Evolutionary conservation across 805 yeast species (phyloP), one percentile per base, ranked within the genome.

Genomic region (Saccharomyces mikatae): DNA sequence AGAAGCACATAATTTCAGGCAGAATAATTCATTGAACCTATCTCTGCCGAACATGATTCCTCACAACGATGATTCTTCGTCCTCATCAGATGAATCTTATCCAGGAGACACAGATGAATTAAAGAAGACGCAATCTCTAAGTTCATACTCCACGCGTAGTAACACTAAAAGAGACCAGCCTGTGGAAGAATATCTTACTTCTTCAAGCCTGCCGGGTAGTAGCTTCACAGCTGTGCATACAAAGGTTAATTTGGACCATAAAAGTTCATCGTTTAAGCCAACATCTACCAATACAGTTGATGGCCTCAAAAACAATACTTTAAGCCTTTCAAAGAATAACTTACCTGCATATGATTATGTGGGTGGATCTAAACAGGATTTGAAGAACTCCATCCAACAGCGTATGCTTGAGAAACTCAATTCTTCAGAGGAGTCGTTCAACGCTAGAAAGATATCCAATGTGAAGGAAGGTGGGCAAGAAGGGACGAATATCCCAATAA

Each of bases 361-460:
- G 6, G 41, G 5, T 17, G 48, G 41, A 22, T 30, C 51, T 3
- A 48, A 29, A 6, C 52, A 26, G 4, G 49, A 52, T 27, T 48
- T 62, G 14, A 55, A 71, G n/a, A 63, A 65, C 31, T 73, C 77
- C 0, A 81, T 83, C 44, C 85, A 81, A 59, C 70, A 78, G 56
- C 72, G 86, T 58, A 81, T 83, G 66, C 78, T 77, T 48, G 75
- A 74, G 60, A 70, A 80, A 44, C 66, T 82, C 53, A 74, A 68
- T 55, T 58, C 56, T 24, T 60, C 67, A 6, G 61, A 61, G 13
- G 58, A 58, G 6, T 21, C 51, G 24, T 51, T 52, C 80, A 11
- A 79, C 79, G 2, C 71, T 79, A 36, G 44, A 9, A 36, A 36
- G 24, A 17, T 17, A 22, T 17, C 44, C 26, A 46, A 36, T 4